Conservation (phyloP, 257 asterid genomes). For the Solanum ossicruentum region DNA sequence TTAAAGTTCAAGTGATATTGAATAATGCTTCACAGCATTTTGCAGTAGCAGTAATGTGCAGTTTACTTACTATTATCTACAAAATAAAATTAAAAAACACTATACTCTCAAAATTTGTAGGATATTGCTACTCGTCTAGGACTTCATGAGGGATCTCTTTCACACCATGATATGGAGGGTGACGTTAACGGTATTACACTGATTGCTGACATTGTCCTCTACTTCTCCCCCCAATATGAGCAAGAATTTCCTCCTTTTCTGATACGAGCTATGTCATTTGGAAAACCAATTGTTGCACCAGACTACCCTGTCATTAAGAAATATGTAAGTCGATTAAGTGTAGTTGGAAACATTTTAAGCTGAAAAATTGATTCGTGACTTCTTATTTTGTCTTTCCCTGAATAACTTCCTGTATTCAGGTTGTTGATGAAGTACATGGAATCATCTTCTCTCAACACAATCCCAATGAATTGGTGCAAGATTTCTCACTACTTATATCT, state of each 20-base stretch:
- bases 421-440: conserved; percentile 83
- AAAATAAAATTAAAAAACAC: neutral
- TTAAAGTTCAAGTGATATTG: neutral
- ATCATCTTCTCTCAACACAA: conserved; percentile 46
- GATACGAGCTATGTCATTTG: conserved; percentile 88
- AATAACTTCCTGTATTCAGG: conserved; percentile 30
- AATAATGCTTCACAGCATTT: neutral
- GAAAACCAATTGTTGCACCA: conserved; percentile 71
- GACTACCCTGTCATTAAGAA: conserved; percentile 53
- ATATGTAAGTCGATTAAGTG: conserved; percentile 44
- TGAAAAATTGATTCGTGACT: neutral
- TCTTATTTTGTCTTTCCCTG: conserved; percentile 1
- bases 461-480: conserved; percentile 47
- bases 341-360: conserved; percentile 3
- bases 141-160: conserved; percentile 60
- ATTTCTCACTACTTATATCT: conserved; percentile 59
- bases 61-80: neutral
- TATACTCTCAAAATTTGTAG: conserved; percentile 20
- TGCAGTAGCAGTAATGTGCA: neutral
- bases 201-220: conserved; percentile 87
- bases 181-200: conserved; percentile 64
- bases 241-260: conserved; percentile 82
- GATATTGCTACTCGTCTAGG: conserved; percentile 65
- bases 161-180: conserved; percentile 59
- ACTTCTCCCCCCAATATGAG: conserved; percentile 84